Conservation (phyloP, 331 rosid genomes). For the Erythrophleum ivorense region DNA sequence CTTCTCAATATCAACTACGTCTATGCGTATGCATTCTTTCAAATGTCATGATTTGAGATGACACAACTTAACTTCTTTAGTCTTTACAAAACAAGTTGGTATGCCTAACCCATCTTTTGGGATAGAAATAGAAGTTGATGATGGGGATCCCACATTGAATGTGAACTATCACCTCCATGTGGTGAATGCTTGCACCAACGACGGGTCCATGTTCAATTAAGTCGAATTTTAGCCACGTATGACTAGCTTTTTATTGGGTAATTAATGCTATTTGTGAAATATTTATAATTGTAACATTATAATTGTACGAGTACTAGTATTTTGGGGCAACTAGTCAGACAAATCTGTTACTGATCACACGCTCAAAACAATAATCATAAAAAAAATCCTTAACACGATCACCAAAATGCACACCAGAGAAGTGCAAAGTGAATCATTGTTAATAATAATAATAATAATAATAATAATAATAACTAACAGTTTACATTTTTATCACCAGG, state of each 20-base stretch:
- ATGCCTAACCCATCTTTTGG: conserved; percentile 39
- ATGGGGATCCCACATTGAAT: conserved; percentile 51
- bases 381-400: too few species aligned
- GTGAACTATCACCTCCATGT: conserved; percentile 44
- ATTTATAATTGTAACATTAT: too few species aligned
- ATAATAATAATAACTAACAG: too few species aligned
- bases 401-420: too few species aligned
- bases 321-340: background rate
- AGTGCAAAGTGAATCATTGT: too few species aligned
- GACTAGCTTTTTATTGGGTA: too few species aligned
- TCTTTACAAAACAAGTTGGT: background rate
- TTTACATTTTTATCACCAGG: too few species aligned
- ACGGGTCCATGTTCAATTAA: conserved; percentile 25
- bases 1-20: background rate
- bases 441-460: too few species aligned
- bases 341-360: too few species aligned
- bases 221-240: conserved; percentile 17
- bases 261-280: too few species aligned
- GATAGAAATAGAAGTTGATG: conserved; percentile 39
- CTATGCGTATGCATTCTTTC: background rate
- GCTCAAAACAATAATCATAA: too few species aligned
- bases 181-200: conserved; percentile 1
- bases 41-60: conserved; percentile 41
- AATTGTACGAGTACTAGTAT: background rate
- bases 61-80: conserved; percentile 45